These are phyloP conservation scores for Volutella citrinella DNA, from an alignment of 2,329 filamentous ascomycete genomes.

Conservation along the genomic window DNA sequence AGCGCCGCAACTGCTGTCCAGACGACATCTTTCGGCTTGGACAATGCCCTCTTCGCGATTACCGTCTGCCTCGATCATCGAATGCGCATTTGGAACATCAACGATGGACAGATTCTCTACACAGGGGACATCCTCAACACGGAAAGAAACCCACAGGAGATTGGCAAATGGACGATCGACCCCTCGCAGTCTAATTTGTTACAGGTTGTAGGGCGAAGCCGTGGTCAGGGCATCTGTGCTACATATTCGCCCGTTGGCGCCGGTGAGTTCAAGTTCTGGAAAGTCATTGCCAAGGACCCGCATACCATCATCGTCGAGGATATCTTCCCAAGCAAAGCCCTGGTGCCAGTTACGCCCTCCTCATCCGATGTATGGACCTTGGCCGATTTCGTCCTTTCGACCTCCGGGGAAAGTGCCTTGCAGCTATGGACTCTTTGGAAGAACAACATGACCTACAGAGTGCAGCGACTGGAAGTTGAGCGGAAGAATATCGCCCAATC, in stretches of 20 bases:
- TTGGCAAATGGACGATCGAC: conserved; percentile 72
- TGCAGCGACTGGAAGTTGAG: conserved; percentile 71
- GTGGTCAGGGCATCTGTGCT: conserved; percentile 58
- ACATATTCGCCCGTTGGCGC: conserved; percentile 86
- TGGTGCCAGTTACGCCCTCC: conserved; percentile 68
- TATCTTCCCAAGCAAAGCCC: conserved; percentile 56
- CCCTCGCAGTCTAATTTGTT: conserved; percentile 76
- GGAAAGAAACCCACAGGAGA: conserved; percentile 62
- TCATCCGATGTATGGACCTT: conserved; percentile 77
- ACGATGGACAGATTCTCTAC: conserved; percentile 73
- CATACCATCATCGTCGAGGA: conserved; percentile 66
- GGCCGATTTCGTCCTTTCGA: conserved; percentile 68
- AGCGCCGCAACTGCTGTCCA: conserved; percentile 64
- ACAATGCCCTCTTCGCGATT: conserved; percentile 57
- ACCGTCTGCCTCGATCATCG: conserved; percentile 88
- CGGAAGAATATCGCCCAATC: conserved; percentile 59
- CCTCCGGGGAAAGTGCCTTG: conserved; percentile 50
- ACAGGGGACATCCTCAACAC: conserved; percentile 76
- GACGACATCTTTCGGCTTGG: conserved; percentile 48
- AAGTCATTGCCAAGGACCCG: conserved; percentile 61
- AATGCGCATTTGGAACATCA: conserved; percentile 83
- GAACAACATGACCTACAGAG: conserved; percentile 74
- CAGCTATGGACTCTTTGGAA: conserved; percentile 79
- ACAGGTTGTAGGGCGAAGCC: conserved; percentile 60
- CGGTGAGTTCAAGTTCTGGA: conserved; percentile 95